Evolutionary conservation across 371 early-diverging fungal species (phyloP), one percentile per base, ranked within the genome.

Genomic region (Chytridium lagenaria): DNA sequence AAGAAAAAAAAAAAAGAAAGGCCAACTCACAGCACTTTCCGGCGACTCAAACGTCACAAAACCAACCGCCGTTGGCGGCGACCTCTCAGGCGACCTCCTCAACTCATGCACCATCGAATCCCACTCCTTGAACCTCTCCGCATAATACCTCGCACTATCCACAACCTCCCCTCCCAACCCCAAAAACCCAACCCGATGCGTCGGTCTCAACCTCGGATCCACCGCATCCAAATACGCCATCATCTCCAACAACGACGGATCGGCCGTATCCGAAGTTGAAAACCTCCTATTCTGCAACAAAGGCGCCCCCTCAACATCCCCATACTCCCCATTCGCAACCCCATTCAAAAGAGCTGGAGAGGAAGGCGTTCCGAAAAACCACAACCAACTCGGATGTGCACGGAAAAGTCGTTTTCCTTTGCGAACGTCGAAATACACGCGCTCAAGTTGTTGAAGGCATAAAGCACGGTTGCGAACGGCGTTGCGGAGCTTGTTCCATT

Each of bases 41-140:
- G 68, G 92, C 78, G 50, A 89, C 73, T 91, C 91, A 81, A 93
- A 93, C 1, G 93, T 92, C 26, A 93, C 91, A 82, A 94, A 92
- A 0, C 90, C 94, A 5, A 91, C 88, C 59, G 87, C 85, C 7
- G 90, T 90, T 12, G 89, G 87, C 39, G 81, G 74, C 51, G 86
- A 87, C 28, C 81, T 73, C 34, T 89, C 90, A 19, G 83, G 82
- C 0, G 37, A 68, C 33, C 82, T 76, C 22, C 94, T 81, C 67
- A 92, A 84, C 50, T 84, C 83, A 12, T 77, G 71, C 0, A 92
- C 89, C 31, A 85, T 72, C 3, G 61, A 69, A 81, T 94, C 94
- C 50, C 88, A 84, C 38, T 85, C 83, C 31, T 86, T 77, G 68
- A 90, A 93, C 70, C 84, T 82, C 23, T 83, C 79, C 3, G 89